phyloP scores from a whole-genome alignment of 306 rosid genomes.

The Pterocarpus santalinus region DNA sequence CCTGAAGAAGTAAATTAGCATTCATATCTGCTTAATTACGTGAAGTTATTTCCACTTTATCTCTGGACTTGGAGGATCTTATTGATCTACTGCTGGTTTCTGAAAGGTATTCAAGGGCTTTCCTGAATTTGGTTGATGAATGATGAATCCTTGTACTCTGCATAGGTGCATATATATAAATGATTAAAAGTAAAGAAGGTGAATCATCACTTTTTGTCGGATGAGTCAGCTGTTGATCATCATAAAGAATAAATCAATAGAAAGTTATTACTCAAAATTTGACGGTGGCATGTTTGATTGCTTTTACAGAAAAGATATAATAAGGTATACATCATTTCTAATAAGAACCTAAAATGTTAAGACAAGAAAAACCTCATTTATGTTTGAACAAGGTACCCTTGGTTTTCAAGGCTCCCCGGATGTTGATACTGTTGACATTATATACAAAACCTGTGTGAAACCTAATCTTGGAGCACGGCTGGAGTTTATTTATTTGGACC shows the following conservation, averaged over 20 bases:
- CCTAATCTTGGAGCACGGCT: neutral
- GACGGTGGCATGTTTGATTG: constrained; percentile 47
- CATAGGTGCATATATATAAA: neutral
- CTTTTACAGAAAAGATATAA: constrained; percentile 43
- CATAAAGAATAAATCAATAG: constrained; percentile 26
- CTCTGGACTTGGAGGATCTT: too few species aligned
- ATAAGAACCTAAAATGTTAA: neutral
- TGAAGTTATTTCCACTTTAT: too few species aligned
- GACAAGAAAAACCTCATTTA: neutral
- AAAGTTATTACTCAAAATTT: constrained; percentile 6
- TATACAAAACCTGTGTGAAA: too few species aligned
- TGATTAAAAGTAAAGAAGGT: constrained; percentile 13
- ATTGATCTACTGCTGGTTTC: too few species aligned
- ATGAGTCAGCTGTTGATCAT: constrained; percentile 54
- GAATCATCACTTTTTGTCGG: constrained; percentile 35
- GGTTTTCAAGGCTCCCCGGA: neutral
- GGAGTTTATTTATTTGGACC: too few species aligned
- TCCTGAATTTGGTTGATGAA: constrained; percentile 30
- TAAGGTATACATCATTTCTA: constrained; percentile 31
- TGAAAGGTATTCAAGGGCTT: too few species aligned
- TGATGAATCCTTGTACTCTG: neutral
- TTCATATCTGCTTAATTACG: too few species aligned
- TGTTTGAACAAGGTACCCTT: neutral
- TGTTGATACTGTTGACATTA: too few species aligned
- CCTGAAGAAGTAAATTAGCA: constrained; percentile 43